Conservation (phyloP, 148 eudicot species). For the Cornus kousa region DNA sequence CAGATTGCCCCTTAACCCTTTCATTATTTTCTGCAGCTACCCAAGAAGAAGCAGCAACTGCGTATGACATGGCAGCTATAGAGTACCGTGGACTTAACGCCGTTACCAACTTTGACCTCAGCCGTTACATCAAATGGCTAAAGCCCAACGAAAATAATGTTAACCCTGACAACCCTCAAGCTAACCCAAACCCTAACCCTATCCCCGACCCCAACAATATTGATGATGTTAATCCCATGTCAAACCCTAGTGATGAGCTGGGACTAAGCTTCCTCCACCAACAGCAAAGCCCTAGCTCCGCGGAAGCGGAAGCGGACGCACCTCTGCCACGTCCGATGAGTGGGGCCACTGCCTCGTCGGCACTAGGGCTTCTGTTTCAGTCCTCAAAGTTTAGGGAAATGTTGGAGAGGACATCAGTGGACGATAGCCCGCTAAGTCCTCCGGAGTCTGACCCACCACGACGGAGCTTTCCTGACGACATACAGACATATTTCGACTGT, state of each 20-base stretch:
- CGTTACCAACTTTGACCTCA: slow-evolving; percentile 84
- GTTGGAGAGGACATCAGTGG: slow-evolving; percentile 21
- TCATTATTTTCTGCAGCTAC: slow-evolving; percentile 46
- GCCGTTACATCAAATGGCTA: slow-evolving; percentile 57
- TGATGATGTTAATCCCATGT: not conserved
- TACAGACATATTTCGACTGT: slow-evolving; percentile 52
- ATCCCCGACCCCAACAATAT: too few species aligned
- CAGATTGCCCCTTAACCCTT: slow-evolving; percentile 15
- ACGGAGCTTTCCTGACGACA: slow-evolving; percentile 54
- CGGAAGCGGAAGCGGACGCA: not conserved
- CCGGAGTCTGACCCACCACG: slow-evolving; percentile 29
- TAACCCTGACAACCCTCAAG: slow-evolving; percentile 16
- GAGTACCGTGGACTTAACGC: slow-evolving; percentile 77
- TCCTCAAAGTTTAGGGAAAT: slow-evolving; percentile 44
- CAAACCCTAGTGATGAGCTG: slow-evolving; percentile 21
- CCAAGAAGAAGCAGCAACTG: slow-evolving; percentile 90
- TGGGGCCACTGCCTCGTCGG: slow-evolving; percentile 15
- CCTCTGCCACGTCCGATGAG: slow-evolving; percentile 1
- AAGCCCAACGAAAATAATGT: slow-evolving; percentile 26
- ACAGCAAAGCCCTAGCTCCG: slow-evolving; percentile 24
- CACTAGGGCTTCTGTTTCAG: slow-evolving; percentile 32
- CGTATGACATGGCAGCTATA: slow-evolving; percentile 86
- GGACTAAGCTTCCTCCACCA: slow-evolving; percentile 20
- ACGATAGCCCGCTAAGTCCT: slow-evolving; percentile 14
- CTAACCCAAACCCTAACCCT: slow-evolving; percentile 5